These are phyloP conservation scores for Xylariaceae sp. DNA, from an alignment of 2,329 filamentous ascomycete genomes.

Conservation along the genomic window DNA sequence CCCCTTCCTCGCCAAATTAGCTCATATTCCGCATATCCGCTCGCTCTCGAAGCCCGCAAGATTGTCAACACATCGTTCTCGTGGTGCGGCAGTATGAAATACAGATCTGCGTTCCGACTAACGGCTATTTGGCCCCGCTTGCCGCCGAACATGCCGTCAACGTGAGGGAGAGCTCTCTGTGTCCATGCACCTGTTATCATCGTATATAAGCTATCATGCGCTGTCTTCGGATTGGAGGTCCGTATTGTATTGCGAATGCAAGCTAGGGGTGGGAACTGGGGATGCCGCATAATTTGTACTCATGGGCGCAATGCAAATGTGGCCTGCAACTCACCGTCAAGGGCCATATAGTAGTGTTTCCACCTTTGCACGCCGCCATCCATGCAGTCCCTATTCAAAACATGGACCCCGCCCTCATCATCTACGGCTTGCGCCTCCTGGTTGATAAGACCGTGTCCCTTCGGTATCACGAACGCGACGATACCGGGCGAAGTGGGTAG, in stretches of 20 bases:
- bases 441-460: conserved; percentile 43
- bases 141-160: conserved; percentile 29
- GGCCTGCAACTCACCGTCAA: conserved; percentile 26
- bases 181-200: conserved; percentile 32
- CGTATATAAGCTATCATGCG: neutral
- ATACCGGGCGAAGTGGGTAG: conserved; percentile 38
- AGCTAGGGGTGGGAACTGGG: neutral
- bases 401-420: conserved; percentile 41
- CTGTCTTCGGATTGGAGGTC: neutral
- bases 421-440: conserved; percentile 47
- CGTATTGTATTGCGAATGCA: neutral
- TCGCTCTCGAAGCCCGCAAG: conserved; percentile 29
- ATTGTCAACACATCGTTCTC: conserved; percentile 29
- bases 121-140: conserved; percentile 37
- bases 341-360: conserved; percentile 38
- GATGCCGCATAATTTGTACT: neutral
- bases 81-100: conserved; percentile 36
- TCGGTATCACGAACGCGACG: conserved; percentile 41
- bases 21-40: conserved; percentile 32
- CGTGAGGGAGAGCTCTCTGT: conserved; percentile 30
- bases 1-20: conserved; percentile 35
- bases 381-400: conserved; percentile 42
- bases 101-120: conserved; percentile 33
- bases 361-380: conserved; percentile 31
- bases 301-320: neutral